Percentiles rank a stretch among this genome's conserved stretches.
These are phyloP conservation scores for Furcasterigmium sp. DNA, from an alignment of 2,329 filamentous ascomycete species.

Conservation along the genomic window DNA sequence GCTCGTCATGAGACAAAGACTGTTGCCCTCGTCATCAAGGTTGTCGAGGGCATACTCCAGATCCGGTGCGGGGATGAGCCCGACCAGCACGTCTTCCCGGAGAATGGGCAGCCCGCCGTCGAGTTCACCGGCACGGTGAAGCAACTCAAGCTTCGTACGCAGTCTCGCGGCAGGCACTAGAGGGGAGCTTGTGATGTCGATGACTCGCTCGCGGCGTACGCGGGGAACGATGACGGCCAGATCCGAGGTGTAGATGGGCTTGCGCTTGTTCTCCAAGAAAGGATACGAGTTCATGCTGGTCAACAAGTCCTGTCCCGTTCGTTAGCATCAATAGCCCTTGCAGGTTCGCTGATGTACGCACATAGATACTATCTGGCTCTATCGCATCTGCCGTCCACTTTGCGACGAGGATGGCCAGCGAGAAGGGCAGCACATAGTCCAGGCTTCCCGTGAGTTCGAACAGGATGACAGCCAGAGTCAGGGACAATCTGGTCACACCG, in stretches of 20 bases:
- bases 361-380: constrained; percentile 90
- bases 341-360: constrained; percentile 30
- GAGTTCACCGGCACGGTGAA: constrained; percentile 82
- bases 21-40: constrained; percentile 67
- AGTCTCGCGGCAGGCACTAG: constrained; percentile 72
- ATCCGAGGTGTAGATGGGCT: constrained; percentile 84
- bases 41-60: constrained; percentile 89
- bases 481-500: constrained; percentile 86
- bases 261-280: constrained; percentile 93
- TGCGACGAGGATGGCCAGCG: constrained; percentile 83
- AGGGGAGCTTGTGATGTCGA: constrained; percentile 82
- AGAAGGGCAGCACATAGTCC: constrained; percentile 93
- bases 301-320: constrained; percentile 62
- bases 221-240: constrained; percentile 81
- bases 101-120: constrained; percentile 90
- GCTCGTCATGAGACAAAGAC: constrained; percentile 76
- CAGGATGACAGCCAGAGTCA: constrained; percentile 89
- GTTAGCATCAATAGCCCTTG: constrained; percentile 13
- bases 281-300: constrained; percentile 98
- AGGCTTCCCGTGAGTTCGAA: constrained; percentile 94
- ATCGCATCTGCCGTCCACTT: constrained; percentile 98
- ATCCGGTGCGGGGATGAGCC: constrained; percentile 88
- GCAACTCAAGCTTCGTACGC: constrained; percentile 71
- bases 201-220: constrained; percentile 68
- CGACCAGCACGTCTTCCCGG: constrained; percentile 72